Evolutionary conservation across 805 yeast species (phyloP).

Genomic region (Candida awuae): DNA sequence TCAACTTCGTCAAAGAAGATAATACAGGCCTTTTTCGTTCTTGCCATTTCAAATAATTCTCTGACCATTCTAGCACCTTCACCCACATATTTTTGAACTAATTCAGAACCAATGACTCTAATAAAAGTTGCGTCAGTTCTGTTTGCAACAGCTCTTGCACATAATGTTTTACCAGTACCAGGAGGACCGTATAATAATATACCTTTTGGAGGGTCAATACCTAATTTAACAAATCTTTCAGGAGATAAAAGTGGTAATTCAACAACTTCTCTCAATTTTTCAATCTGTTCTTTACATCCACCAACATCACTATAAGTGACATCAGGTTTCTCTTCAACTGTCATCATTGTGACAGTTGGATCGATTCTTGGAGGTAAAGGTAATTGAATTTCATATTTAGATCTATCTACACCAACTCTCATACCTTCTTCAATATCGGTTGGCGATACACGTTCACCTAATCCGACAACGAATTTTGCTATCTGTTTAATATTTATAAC

Average conservation of each 20-base stretch:
- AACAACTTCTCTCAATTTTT: slow-evolving; percentile 90
- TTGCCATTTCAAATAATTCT: slow-evolving; percentile 97
- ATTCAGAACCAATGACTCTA: slow-evolving; percentile 95
- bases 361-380: slow-evolving; percentile 98
- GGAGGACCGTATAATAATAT: slow-evolving; percentile 95
- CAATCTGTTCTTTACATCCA: slow-evolving; percentile 97
- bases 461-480: slow-evolving; percentile 93
- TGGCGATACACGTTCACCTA: slow-evolving; percentile 95
- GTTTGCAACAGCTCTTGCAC: slow-evolving; percentile 99
- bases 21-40: slow-evolving; percentile 96
- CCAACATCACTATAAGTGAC: slow-evolving; percentile 98
- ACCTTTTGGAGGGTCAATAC: slow-evolving; percentile 99
- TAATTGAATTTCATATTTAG: slow-evolving; percentile 91
- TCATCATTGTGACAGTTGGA: slow-evolving; percentile 99
- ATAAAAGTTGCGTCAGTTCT: slow-evolving; percentile 98
- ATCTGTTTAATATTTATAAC: slow-evolving; percentile 96
- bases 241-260: slow-evolving; percentile 91
- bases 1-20: slow-evolving; percentile 97
- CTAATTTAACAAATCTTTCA: slow-evolving; percentile 91
- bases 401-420: slow-evolving; percentile 98
- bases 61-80: slow-evolving; percentile 99
- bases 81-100: slow-evolving; percentile 97
- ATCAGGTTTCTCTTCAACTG: slow-evolving; percentile 98
- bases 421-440: slow-evolving; percentile 99
- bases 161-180: slow-evolving; percentile 96